Base-by-base conservation (phyloP, 768 basidiomycete species). In the Russula earlei region DNA sequence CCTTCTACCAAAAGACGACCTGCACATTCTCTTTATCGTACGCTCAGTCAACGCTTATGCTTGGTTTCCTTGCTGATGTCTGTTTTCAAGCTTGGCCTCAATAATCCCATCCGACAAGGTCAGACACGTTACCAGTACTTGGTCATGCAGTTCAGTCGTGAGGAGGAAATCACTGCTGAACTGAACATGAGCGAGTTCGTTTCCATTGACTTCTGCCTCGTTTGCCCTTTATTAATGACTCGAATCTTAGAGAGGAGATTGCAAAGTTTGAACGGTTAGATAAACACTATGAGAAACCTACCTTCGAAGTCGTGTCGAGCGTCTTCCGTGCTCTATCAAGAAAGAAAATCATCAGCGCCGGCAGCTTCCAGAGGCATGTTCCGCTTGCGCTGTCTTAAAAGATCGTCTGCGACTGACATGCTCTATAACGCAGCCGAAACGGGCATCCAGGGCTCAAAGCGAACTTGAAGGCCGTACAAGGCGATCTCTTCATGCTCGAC, bases 111-210 rank as follows among this genome's bases (percentile, higher is more conserved):
- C 58, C 81, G 95, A 44, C 96, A 98, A 76, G 96, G 96, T 48
- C 96, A 98, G 67, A 99, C 96, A 1, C 79, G 91, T 42, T 98
- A 99, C 70, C 95, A 95, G 54, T 99, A 96, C 68, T 75, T 99
- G 20, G 95, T 99, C 54, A 94, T 97, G 86, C 94, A 96, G 64
- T 98, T 96, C 70, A 86, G 84, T n/a, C 80, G 89, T 55, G 95
- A 97, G 63, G 96, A 98, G 68, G 93, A 96, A 70, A 91, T 93
- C 59, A 95, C 94, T 24, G 90, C 93, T 5, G 93, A 96, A 67
- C 73, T 98, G 34, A 96, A 95, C 66, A 81, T 98, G 77, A 75
- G 80, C 40, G 92, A 97, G 92, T 94, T 70, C 52, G 89, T 75
- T 38, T 36, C 49, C 17, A 33, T 12, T 38, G 17, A 20, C 36